Evolutionary conservation across 1,139 yeast species (phyloP).

Genomic region (Kluyveromyces sp.): DNA sequence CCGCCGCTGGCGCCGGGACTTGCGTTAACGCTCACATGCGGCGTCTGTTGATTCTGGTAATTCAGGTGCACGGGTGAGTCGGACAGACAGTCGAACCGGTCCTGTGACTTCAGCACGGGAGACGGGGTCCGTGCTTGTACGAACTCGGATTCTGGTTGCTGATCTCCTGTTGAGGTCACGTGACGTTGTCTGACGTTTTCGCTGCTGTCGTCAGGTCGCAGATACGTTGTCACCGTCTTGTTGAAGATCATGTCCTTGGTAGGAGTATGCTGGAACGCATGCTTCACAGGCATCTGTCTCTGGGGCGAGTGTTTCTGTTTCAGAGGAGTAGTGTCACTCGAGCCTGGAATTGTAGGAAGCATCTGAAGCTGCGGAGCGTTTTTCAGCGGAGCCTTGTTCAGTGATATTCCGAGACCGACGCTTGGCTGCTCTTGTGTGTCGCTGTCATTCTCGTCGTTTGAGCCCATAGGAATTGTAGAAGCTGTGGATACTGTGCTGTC

Average conservation of each 20-base stretch:
- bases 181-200: slow-evolving; percentile 1
- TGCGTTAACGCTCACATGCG: background rate
- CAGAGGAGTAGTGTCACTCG: slow-evolving; percentile 24
- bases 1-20: slow-evolving; percentile 20
- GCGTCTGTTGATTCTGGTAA: background rate
- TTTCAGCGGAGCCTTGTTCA: slow-evolving; percentile 2
- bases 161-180: slow-evolving; percentile 3
- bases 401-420: slow-evolving; percentile 6
- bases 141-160: slow-evolving; percentile 20
- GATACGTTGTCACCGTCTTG: slow-evolving; percentile 9
- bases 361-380: slow-evolving; percentile 18
- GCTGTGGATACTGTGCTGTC: slow-evolving; percentile 9
- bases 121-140: slow-evolving; percentile 32
- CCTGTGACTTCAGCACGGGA: slow-evolving; percentile 33
- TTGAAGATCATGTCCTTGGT: slow-evolving; percentile 13
- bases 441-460: slow-evolving; percentile 7
- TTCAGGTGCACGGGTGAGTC: slow-evolving; percentile 4
- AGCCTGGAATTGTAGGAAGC: slow-evolving; percentile 28
- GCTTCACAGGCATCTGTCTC: slow-evolving; percentile 21
- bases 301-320: slow-evolving; percentile 8
- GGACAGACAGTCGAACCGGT: slow-evolving; percentile 18
- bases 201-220: background rate
- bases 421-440: background rate
- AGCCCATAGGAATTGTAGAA: slow-evolving; percentile 15
- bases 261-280: slow-evolving; percentile 29